Conservation (phyloP, 106 monocot species). For the Acorus calamus region DNA sequence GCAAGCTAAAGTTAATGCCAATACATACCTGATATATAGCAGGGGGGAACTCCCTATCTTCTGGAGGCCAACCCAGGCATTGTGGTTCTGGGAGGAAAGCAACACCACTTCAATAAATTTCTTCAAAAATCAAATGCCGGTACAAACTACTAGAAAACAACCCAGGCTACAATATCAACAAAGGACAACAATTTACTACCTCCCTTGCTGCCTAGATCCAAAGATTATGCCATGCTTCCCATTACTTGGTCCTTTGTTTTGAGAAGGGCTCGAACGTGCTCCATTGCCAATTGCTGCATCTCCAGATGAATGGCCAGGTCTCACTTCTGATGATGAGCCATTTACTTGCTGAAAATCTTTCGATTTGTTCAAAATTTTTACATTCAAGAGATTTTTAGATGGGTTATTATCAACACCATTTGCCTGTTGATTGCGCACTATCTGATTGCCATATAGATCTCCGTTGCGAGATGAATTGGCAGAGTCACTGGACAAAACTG, state of each 20-base stretch:
- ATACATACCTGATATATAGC: no score
- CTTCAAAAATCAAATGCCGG: no score
- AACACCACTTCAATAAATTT: no score
- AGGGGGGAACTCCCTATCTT: no score
- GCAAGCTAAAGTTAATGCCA: no score
- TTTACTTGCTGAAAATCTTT: slow-evolving; percentile 26
- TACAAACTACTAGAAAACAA: no score
- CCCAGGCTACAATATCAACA: no score
- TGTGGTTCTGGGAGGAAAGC: no score
- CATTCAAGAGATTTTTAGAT: slow-evolving; percentile 40
- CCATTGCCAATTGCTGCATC: slow-evolving; percentile 23
- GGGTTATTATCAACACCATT: slow-evolving; percentile 31
- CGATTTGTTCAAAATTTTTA: slow-evolving; percentile 34
- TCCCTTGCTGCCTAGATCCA: slow-evolving; percentile 48
- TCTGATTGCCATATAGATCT: not conserved
- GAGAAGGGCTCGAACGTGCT: slow-evolving; percentile 7
- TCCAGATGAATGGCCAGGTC: slow-evolving; percentile 20
- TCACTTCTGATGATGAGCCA: slow-evolving; percentile 23
- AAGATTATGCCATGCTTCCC: slow-evolving; percentile 20
- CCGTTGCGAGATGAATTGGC: slow-evolving; percentile 18
- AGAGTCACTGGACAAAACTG: slow-evolving; percentile 10
- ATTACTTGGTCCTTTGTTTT: slow-evolving; percentile 29
- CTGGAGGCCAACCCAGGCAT: no score
- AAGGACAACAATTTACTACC: slow-evolving; percentile 21
- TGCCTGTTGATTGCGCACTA: slow-evolving; percentile 15